Base-by-base conservation (phyloP, 2,329 filamentous ascomycete species). In the Periconia sp. region DNA sequence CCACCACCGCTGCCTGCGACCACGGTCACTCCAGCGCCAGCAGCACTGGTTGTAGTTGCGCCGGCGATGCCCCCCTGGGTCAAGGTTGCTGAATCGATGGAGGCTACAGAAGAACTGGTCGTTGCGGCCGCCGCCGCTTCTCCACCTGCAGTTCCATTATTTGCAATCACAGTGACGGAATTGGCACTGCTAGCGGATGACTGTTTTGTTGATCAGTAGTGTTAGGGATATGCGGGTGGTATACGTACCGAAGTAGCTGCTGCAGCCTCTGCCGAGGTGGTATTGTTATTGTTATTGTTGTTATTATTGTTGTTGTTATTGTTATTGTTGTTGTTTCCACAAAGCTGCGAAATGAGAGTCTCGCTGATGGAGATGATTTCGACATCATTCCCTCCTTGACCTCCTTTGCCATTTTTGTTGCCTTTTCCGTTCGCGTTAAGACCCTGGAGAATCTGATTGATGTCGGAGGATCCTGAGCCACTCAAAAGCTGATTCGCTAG, bases 401-500 rank as follows among this genome's bases (percentile, higher is more conserved):
- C 34, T 10, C 44, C 43, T n/a, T 42, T 29, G 4, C 30, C 21
- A 22, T 39, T 40, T 32, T 21, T 26, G 34, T 39, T 46, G 25
- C 43, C 38, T 18, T 50, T 46, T n/a, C 41, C 30, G 16, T 54
- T 50, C 32, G 50, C 50, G 21, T 44, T 36, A 15, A 55, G 36
- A 3, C 45, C 46, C n/a, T 34, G 29, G 8, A 55, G 36, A 9
- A 54, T 53, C 2, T 47, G 35, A 23, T 43, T 48, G 24, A 58
- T 40, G 22, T 38, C 34, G 41, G 25, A 6, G 46, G n/a, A n/a
- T n/a, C 23, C 9, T 48, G 30, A 48, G 36, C 44, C 55, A 40
- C 54, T 51, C n/a, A 54, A 44, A 25, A 54, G 43, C 39, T 61
- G 51, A 17, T 57, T 58, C 11, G 52, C 48, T 18, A 59, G 36